Percentiles rank a stretch among this genome's conserved stretches.
phyloP scores from a whole-genome alignment of 768 basidiomycete genomes.

The Flagelloscypha sp. region DNA sequence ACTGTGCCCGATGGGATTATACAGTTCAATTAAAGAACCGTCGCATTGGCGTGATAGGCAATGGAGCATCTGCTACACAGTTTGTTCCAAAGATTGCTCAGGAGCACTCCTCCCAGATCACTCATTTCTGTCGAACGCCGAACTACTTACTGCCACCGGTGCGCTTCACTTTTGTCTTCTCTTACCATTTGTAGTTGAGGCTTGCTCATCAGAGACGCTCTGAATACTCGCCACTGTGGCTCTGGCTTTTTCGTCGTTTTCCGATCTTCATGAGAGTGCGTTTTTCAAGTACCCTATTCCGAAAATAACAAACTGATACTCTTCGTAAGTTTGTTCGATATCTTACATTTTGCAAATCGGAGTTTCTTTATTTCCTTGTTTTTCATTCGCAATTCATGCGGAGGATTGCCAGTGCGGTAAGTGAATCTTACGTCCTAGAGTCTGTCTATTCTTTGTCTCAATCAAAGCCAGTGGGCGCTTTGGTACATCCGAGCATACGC shows the following conservation, averaged over 20 bases:
- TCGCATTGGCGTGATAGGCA: constrained; percentile 27
- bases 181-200: constrained; percentile 6
- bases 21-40: constrained; percentile 22
- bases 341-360: background rate
- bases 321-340: background rate
- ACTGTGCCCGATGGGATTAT: constrained; percentile 25
- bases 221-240: constrained; percentile 6
- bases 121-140: constrained; percentile 12
- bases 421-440: background rate
- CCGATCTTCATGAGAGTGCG: constrained; percentile 9
- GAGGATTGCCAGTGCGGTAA: background rate
- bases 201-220: constrained; percentile 1
- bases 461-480: background rate
- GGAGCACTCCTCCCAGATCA: constrained; percentile 6
- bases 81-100: constrained; percentile 9
- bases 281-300: constrained; percentile 5
- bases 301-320: constrained; percentile 6
- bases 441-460: background rate
- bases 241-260: constrained; percentile 15
- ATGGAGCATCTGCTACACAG: constrained; percentile 17
- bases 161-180: constrained; percentile 5
- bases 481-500: constrained; percentile 1
- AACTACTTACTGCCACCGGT: constrained; percentile 10
- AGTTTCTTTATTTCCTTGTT: background rate
- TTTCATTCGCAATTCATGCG: too few species aligned